Conservation (phyloP, 169 alveolate species). For the Babesia bovis region DNA sequence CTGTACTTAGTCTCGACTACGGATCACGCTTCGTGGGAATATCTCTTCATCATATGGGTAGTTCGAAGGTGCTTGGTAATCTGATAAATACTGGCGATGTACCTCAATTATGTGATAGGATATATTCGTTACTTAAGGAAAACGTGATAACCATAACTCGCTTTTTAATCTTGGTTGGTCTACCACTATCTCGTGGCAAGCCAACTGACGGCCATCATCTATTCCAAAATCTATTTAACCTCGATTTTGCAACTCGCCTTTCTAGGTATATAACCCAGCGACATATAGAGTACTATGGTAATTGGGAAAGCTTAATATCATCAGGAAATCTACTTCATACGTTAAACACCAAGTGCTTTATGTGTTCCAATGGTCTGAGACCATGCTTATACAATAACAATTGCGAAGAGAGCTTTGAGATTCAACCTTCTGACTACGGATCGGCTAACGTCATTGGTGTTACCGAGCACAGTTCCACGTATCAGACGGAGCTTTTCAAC, state of each 20-base stretch:
- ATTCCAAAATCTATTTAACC: conserved; percentile 14
- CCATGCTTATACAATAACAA: conserved; percentile 2
- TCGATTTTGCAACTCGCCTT: conserved; percentile 32
- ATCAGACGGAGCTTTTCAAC: conserved; percentile 19
- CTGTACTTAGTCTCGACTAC: conserved; percentile 31
- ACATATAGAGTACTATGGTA: conserved; percentile 27
- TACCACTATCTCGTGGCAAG: conserved; percentile 12
- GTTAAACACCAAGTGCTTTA: not conserved
- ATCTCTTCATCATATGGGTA: conserved; percentile 25
- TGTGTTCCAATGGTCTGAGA: not conserved
- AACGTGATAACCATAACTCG: conserved; percentile 10
- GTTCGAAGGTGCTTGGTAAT: not conserved
- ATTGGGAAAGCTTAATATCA: conserved; percentile 27
- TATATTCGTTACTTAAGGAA: conserved; percentile 13
- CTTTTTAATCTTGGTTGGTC: conserved; percentile 11
- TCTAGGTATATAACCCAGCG: conserved; percentile 14
- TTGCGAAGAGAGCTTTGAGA: not conserved
- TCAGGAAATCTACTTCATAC: not conserved
- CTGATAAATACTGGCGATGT: conserved; percentile 14
- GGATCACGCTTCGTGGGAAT: conserved; percentile 31
- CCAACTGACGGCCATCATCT: conserved; percentile 5
- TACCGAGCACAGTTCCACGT: conserved; percentile 12
- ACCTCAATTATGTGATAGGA: not conserved
- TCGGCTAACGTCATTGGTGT: conserved; percentile 23
- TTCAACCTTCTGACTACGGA: conserved; percentile 27